Percentiles rank a stretch among this genome's conserved stretches.
These are phyloP conservation scores for Ormosia semicastrata DNA, from an alignment of 306 rosid genomes.

Conservation along the genomic window DNA sequence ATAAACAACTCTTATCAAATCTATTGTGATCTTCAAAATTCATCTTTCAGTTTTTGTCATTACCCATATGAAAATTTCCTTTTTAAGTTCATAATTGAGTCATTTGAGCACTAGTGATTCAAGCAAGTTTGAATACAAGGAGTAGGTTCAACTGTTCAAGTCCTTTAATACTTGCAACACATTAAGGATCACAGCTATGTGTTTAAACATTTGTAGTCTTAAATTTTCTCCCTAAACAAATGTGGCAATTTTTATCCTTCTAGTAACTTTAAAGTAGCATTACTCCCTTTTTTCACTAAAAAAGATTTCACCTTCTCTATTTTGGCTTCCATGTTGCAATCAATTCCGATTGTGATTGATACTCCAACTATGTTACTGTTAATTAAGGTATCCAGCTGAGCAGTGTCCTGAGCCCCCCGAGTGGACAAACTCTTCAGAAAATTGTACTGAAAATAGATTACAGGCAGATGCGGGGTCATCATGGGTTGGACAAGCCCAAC, in stretches of 20 bases:
- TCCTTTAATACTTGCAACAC: not conserved
- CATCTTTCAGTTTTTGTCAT: not conserved
- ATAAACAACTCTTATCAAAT: not conserved
- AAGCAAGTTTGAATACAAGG: not conserved
- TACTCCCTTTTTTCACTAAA: too few relatives aligned
- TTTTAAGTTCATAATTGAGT: not conserved
- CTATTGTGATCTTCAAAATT: not conserved
- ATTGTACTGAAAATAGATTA: constrained; percentile 1
- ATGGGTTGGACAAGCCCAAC: not conserved
- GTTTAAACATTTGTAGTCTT: not conserved
- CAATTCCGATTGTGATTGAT: not conserved
- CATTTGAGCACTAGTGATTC: not conserved
- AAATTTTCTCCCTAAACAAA: not conserved
- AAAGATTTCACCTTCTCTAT: not conserved
- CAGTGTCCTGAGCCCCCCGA: not conserved
- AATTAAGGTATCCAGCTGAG: constrained; percentile 14
- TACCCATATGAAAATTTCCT: not conserved
- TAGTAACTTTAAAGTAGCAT: not conserved
- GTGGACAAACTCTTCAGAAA: not conserved
- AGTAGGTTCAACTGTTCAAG: not conserved
- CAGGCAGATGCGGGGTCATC: not conserved
- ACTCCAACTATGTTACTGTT: not conserved
- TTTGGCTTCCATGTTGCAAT: not conserved
- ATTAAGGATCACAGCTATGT: not conserved
- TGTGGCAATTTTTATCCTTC: not conserved